Conservation (phyloP, 2,329 filamentous ascomycete species). For the Colletotrichum sublineola region DNA sequence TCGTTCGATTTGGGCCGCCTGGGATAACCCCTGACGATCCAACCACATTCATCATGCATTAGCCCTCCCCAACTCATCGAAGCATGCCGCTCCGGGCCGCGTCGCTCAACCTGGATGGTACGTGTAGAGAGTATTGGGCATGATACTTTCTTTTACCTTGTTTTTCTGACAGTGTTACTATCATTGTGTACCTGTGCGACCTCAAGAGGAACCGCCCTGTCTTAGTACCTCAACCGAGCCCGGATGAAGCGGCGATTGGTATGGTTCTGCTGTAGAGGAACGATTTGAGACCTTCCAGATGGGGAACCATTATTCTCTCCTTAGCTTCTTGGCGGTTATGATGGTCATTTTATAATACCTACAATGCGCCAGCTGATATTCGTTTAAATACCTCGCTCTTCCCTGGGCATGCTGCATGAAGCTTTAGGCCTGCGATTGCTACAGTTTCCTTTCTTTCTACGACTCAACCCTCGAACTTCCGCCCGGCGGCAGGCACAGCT, state of each 20-base stretch:
- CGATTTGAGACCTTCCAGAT: constrained; percentile 1
- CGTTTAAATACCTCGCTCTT: constrained; percentile 26
- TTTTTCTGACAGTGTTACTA: too few species aligned
- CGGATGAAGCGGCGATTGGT: neutral
- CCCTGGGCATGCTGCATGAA: neutral
- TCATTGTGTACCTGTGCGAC: too few species aligned
- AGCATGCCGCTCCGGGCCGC: neutral
- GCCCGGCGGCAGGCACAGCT: neutral
- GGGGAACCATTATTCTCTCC: neutral
- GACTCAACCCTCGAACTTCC: neutral
- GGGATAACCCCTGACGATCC: constrained; percentile 28
- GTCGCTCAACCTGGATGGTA: neutral
- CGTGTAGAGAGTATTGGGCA: too few species aligned
- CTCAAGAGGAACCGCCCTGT: too few species aligned
- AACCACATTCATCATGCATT: neutral
- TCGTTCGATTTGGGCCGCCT: constrained; percentile 1
- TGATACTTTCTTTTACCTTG: too few species aligned
- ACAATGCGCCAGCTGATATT: constrained; percentile 6
- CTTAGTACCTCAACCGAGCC: too few species aligned
- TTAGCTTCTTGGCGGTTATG: neutral
- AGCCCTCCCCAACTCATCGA: constrained; percentile 1
- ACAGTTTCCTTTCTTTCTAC: neutral
- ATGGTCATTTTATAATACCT: neutral
- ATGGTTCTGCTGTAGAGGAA: constrained; percentile 1
- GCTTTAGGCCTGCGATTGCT: neutral